Conservation (phyloP, 2,329 filamentous ascomycete species). For the Cladobotryum protrusum region DNA sequence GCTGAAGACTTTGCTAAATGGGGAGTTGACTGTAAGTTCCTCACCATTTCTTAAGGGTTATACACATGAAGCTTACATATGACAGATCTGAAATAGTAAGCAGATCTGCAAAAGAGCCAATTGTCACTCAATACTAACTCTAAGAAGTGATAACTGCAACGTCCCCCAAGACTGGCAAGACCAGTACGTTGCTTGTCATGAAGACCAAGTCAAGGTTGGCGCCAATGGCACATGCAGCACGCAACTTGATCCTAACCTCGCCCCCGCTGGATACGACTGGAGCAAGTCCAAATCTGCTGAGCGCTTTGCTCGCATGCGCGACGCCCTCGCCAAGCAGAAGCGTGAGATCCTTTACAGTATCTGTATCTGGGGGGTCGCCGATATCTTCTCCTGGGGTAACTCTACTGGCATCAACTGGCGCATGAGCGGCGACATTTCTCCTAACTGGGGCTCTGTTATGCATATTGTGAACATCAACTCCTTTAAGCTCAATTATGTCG, state of each 20-base stretch:
- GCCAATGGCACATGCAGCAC: slow-evolving; percentile 12
- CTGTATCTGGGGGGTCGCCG: slow-evolving; percentile 48
- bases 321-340: slow-evolving; percentile 39
- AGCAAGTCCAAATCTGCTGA: slow-evolving; percentile 25
- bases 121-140: not conserved
- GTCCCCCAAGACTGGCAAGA: slow-evolving; percentile 32
- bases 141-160: slow-evolving; percentile 44
- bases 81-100: slow-evolving; percentile 14
- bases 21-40: slow-evolving; percentile 47
- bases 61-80: not conserved
- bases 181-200: slow-evolving; percentile 23
- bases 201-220: slow-evolving; percentile 13
- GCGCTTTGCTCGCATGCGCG: slow-evolving; percentile 46
- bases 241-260: slow-evolving; percentile 3
- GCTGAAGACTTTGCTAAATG: slow-evolving; percentile 51
- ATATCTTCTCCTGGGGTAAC: slow-evolving; percentile 45
- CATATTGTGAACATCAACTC: slow-evolving; percentile 44
- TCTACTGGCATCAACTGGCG: slow-evolving; percentile 41
- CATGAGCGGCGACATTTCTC: slow-evolving; percentile 38
- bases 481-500: slow-evolving; percentile 36
- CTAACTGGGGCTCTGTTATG: slow-evolving; percentile 28
- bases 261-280: slow-evolving; percentile 19
- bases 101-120: not conserved
- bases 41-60: not conserved
- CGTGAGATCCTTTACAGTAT: slow-evolving; percentile 45